Evolutionary conservation across 306 rosid species (phyloP).

Genomic region (Lathyrus sativus): DNA sequence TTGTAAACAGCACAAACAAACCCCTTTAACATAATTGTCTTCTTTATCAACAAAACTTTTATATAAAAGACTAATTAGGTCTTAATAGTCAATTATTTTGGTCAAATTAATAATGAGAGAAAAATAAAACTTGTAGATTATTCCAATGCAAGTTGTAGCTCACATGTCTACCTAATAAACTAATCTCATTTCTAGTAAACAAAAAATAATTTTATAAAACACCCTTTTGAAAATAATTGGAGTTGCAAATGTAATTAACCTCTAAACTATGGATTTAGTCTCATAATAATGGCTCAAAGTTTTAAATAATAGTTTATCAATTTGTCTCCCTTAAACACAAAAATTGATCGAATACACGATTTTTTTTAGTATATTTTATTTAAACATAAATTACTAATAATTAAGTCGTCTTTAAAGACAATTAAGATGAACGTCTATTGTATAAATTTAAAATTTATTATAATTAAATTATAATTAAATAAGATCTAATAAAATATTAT

Average conservation of each 20-base stretch:
- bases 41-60: not conserved
- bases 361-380: too few species aligned
- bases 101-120: slow-evolving; percentile 25
- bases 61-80: not conserved
- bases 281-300: not conserved
- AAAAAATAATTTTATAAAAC: not conserved
- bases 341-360: too few species aligned
- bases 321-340: too few species aligned
- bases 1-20: slow-evolving; percentile 26
- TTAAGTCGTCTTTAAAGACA: too few species aligned
- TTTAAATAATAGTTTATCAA: too few species aligned
- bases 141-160: slow-evolving; percentile 1
- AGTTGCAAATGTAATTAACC: not conserved
- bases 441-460: too few species aligned
- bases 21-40: slow-evolving; percentile 7
- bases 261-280: not conserved
- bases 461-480: too few species aligned
- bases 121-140: not conserved
- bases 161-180: not conserved
- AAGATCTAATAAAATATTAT: too few species aligned
- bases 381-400: too few species aligned
- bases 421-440: too few species aligned
- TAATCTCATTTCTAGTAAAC: not conserved
- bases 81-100: not conserved
- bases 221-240: not conserved